phyloP scores from a whole-genome alignment of 2,329 filamentous ascomycete species.

The Cytospora schulzeri region DNA sequence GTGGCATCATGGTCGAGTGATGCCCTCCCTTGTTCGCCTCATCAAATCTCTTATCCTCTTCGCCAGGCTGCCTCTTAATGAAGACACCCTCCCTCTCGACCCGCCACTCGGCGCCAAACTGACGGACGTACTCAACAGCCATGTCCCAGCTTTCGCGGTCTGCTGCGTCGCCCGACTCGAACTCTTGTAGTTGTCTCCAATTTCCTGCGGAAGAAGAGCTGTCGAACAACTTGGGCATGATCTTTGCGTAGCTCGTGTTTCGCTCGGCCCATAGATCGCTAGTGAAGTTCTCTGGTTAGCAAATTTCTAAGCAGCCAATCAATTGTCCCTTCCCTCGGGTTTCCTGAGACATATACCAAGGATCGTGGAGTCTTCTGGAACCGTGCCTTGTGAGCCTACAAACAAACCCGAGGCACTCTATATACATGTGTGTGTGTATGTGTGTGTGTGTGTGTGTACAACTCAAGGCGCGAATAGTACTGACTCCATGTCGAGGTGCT shows the following conservation, averaged over 20 bases:
- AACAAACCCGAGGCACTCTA: not conserved
- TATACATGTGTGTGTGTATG: not conserved
- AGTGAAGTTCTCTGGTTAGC: not conserved
- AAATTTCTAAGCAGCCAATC: too few species aligned
- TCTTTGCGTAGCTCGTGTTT: conserved; percentile 36
- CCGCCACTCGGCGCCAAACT: conserved; percentile 43
- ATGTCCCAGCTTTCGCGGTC: conserved; percentile 50
- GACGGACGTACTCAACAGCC: conserved; percentile 44
- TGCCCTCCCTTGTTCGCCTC: not conserved
- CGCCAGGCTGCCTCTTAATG: conserved; percentile 35
- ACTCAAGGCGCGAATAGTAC: not conserved
- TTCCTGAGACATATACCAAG: not conserved
- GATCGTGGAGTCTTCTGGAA: not conserved
- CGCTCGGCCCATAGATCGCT: conserved; percentile 19
- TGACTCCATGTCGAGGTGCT: conserved; percentile 41
- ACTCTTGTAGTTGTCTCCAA: conserved; percentile 48
- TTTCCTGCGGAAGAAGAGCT: conserved; percentile 32
- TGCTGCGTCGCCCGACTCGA: conserved; percentile 53
- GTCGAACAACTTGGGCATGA: conserved; percentile 46
- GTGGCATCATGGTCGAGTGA: not conserved
- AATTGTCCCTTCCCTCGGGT: not conserved
- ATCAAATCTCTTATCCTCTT: conserved; percentile 12
- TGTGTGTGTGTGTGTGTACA: not conserved
- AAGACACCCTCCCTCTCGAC: conserved; percentile 50
- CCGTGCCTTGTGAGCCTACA: not conserved